Conservation (phyloP, 2,329 filamentous ascomycete genomes). For the Calonectria hawksworthii region DNA sequence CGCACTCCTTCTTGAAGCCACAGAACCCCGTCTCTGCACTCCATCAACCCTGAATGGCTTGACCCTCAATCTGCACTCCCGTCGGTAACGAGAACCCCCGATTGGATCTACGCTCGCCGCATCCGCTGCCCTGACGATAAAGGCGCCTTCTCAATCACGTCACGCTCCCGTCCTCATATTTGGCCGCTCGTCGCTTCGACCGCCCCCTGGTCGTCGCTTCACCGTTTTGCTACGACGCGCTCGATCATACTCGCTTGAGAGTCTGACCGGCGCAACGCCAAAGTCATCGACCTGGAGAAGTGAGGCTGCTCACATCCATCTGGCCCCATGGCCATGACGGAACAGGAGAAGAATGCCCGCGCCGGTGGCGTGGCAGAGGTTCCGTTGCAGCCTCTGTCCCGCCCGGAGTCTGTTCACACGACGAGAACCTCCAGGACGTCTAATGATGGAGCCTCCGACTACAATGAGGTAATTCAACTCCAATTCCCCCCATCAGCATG, state of each 20-base stretch:
- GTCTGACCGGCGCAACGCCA: slow-evolving; percentile 27
- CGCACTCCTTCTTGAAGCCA: slow-evolving; percentile 20
- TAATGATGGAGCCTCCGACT: slow-evolving; percentile 43
- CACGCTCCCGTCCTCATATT: not conserved
- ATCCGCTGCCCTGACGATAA: not conserved
- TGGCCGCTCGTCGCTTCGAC: not conserved
- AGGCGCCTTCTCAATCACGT: not conserved
- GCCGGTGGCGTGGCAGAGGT: slow-evolving; percentile 36
- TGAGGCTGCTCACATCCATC: slow-evolving; percentile 32
- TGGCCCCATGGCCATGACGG: slow-evolving; percentile 49
- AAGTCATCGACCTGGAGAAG: slow-evolving; percentile 37
- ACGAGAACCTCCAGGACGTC: slow-evolving; percentile 16
- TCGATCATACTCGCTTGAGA: slow-evolving; percentile 19
- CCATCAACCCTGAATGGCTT: not conserved
- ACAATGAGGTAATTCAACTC: slow-evolving; percentile 42
- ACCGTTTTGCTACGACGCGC: slow-evolving; percentile 1
- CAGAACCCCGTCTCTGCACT: not conserved
- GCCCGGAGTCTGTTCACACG: slow-evolving; percentile 19
- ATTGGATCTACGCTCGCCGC: slow-evolving; percentile 9
- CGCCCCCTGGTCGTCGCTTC: not conserved
- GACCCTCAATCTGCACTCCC: not conserved
- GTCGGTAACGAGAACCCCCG: not conserved
- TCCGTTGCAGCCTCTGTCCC: slow-evolving; percentile 32
- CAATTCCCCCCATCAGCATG: not conserved
- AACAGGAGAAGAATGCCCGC: slow-evolving; percentile 47